Evolutionary conservation across 2,329 filamentous ascomycete species (phyloP), one percentile per base, ranked within the genome.

Genomic region (Fusarium virguliforme): DNA sequence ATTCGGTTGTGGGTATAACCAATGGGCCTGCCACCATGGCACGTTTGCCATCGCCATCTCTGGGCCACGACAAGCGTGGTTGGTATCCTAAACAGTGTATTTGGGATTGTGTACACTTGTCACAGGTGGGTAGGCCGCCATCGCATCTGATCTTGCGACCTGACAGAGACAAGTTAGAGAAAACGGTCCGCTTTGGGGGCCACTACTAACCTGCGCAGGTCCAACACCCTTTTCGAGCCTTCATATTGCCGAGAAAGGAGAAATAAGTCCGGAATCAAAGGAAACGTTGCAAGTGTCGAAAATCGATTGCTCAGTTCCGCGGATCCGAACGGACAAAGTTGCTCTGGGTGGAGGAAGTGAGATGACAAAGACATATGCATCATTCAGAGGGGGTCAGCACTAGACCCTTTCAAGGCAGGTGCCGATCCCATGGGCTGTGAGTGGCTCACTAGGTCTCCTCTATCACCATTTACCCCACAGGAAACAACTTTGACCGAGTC

Each of bases 81-180:
- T 53, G 57, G 48, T 71, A 75, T 3, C 72, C 73, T 24, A 59
- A 50, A 8, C 73, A 75, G 1, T 35, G 28, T 1, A 70, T 30
- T 1, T 50, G 32, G 10, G 58, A 37, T 5, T 48, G 61, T 3
- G 35, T 26, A 18, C 73, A 75, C 34, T 51, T 71, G 15, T 50
- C 3, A 22, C 73, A 75, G 0, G 15, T 22, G 1, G 73, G 72
- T 2, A 62, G 57, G 3, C 26, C 22, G 12, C 67, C 51, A n/a
- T 75, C 73, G 15, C 73, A 75, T 22, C 60, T 65, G n/a, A 75
- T 53, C 54, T 64, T 74, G n/a, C 72, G 71, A 26, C 50, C 72
- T 74, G 43, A 8, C 26, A n/a, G 8, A 38, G 10, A 3, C 10
- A 8, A 24, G 22, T 72, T 50, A 72, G 60, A 32, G 37, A 26